Base-by-base conservation (phyloP, 371 early-diverging fungal species). In the Chytridium lagenaria region DNA sequence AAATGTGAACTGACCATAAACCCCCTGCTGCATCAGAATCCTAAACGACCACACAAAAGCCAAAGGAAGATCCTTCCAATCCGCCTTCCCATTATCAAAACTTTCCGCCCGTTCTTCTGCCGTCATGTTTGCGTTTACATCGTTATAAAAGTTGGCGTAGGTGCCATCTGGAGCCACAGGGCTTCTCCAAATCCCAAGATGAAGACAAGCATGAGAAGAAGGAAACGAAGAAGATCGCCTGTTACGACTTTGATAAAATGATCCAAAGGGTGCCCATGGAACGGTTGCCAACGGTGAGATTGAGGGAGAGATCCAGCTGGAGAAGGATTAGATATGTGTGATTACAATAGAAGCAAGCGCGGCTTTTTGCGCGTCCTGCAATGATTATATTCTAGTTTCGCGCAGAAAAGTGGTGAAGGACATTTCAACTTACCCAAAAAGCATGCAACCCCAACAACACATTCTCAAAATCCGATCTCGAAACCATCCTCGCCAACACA, bases 121-220 rank as follows among this genome's bases (percentile, higher is more conserved):
- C 16, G 57, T 55, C 57, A 23, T 26, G 15, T 74, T 55, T 10
- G 26, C 23, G 57, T 19, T 26, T 10, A 15, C 16, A 10, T 19
- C 57, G 23, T 7, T 55, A 26, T 55, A 26, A 30, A 15, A 26
- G 23, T 55, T 55, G 22, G 57, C 70, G 15, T 28, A 39, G 77
- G 73, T 1, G 28, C n/a, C 73, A 77, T 70, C 51, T 73, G 71
- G 7, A 78, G 39, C 72, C 74, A 78, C 12, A 78, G 38, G n/a
- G 75, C 78, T 59, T 65, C 44, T 0, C 65, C 71, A 39, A 78
- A 75, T 19, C 72, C 78, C n/a, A 78, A 2, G 44, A 71, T 12
- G 49, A 78, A 71, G 1, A 75, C 39, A 15, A 36, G 33, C 7
- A 72, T 23, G 0, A 78, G 36, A 10, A 33, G 22, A 16, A 74